Base-by-base conservation (phyloP, 768 basidiomycete genomes). In the Cystofilobasidium ferigula region DNA sequence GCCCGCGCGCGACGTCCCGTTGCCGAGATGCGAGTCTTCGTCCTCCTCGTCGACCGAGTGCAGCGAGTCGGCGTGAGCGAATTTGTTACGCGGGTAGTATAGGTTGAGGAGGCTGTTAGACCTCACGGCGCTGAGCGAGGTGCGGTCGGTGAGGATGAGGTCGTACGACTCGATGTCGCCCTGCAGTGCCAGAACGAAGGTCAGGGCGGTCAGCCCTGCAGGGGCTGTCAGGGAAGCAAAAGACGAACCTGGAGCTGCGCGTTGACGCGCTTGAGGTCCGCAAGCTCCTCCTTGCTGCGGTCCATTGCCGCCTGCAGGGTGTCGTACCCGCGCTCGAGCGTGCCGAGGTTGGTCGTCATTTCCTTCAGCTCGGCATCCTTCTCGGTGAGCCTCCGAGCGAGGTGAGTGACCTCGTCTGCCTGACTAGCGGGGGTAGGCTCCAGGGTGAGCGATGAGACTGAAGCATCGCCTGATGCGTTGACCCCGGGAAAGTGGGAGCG, bases 121-220 rank as follows among this genome's bases (percentile, higher is more conserved):
- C 12, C 36, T 28, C 47, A 75, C 68, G 13, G 71, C 61, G n/a
- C 94, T 94, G 70, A 81, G 91, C 51, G 98, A 76, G 0, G 95
- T 97, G 78, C 83, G 86, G 78, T 98, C 93, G 69, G 89, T 81
- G 30, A 98, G 78, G 43, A 99, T 81, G 69, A 93, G 89, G 82
- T 94, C 90, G 78, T 91, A 99, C 58, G 88, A 88, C 77, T 95
- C 92, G 75, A 97, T 99, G 71, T 98, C 93, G 76, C 98, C 92
- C 76, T 73, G 69, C 16, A 78, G 16, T 42, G 13, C 20, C 14
- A 1, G 12, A 14, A 28, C 47, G 36, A 24, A 4, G 40, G 57
- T 34, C 22, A 18, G 57, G 36, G 12, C 20, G 30, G 16, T 10
- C 42, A 24, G 9, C 2, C 24, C n/a, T 43, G 32, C 38, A n/a